phyloP scores from a whole-genome alignment of 805 yeast species.

The Tetrapisispora namnaoensis region DNA sequence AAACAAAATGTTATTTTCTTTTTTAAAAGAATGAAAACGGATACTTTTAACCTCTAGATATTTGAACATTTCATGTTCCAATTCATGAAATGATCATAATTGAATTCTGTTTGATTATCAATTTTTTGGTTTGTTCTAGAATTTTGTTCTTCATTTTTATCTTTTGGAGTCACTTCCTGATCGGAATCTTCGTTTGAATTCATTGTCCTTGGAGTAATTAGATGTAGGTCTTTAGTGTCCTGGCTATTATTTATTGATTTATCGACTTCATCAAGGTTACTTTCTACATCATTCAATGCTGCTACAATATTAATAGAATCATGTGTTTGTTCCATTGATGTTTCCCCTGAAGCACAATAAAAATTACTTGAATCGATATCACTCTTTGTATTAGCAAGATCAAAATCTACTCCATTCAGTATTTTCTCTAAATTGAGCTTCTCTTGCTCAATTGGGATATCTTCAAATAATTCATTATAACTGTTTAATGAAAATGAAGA shows the following conservation, averaged over 20 bases:
- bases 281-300: neutral
- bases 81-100: neutral
- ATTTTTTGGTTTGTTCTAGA: neutral
- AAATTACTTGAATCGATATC: neutral
- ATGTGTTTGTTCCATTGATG: neutral
- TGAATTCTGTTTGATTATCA: neutral
- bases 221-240: neutral
- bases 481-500: neutral
- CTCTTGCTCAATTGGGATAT: neutral
- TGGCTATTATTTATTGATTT: neutral
- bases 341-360: conserved; percentile 1
- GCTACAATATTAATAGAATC: neutral
- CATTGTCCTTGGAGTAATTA: neutral
- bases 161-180: neutral
- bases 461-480: neutral
- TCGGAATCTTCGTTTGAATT: neutral
- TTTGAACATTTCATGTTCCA: neutral
- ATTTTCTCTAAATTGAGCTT: neutral
- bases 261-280: neutral
- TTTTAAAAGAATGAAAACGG: neutral
- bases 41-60: neutral
- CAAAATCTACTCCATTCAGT: no score
- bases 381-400: neutral
- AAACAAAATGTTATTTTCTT: no score
- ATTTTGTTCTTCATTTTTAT: neutral